phyloP scores from a whole-genome alignment of 345 rosid species.

The Firmiana major region DNA sequence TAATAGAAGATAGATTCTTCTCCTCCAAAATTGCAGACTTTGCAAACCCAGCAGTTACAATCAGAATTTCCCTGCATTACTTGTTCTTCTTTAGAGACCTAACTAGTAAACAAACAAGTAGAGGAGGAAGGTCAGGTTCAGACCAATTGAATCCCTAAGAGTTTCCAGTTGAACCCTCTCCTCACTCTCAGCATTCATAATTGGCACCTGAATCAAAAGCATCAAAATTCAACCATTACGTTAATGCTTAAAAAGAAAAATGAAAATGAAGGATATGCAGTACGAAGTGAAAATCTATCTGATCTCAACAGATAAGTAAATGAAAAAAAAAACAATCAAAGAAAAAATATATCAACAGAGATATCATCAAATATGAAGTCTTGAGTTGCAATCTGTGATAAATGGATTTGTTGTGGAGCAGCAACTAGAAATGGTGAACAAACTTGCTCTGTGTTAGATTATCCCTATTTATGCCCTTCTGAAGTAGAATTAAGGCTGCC shows the following conservation, averaged over 20 bases:
- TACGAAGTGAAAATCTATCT: not conserved
- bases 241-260: not conserved
- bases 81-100: not conserved
- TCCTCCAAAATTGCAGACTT: too few relatives aligned
- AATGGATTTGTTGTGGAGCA: constrained; percentile 53
- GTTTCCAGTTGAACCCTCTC: constrained; percentile 60
- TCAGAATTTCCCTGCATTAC: not conserved
- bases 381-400: constrained; percentile 63
- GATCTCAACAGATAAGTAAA: constrained; percentile 14
- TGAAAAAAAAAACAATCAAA: not conserved
- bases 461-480: constrained; percentile 17
- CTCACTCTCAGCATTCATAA: constrained; percentile 60
- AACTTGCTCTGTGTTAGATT: constrained; percentile 22
- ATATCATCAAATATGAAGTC: not conserved
- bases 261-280: not conserved
- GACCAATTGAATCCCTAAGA: constrained; percentile 56
- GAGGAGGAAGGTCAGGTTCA: constrained; percentile 11
- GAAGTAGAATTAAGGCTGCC: constrained; percentile 15
- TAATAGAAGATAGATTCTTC: too few relatives aligned
- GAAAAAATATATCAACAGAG: not conserved
- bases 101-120: constrained; percentile 15
- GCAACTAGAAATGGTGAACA: constrained; percentile 26
- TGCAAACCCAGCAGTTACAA: constrained; percentile 21
- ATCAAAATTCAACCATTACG: not conserved
- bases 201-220: constrained; percentile 45